Evolutionary conservation across 371 early-diverging fungal species (phyloP), one percentile per base, ranked within the genome.

Genomic region (Mucor irregularis): DNA sequence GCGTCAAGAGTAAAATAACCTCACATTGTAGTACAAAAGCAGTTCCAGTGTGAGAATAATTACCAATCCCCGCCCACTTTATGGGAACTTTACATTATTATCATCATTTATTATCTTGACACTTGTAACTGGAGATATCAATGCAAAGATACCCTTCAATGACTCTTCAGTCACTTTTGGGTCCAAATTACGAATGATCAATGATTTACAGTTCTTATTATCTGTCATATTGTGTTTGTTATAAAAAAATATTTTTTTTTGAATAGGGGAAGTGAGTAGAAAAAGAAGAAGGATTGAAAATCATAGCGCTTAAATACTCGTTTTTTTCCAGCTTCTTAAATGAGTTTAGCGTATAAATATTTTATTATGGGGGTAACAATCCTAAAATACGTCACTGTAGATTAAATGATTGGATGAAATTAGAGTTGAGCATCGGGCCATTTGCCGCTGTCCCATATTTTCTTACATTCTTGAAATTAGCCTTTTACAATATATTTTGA

Each of bases 141-240:
- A 24, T 13, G 33, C 38, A 42, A 63, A 53, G 7, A 63, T 53
- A 13, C 37, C 24, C 17, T 49, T 31, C 3, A 63, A 31, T n/a
- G 26, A 30, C n/a, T 63, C 43, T 43, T 43, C 53, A 11, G 63
- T 58, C 1, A 63, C 53, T 28, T 33, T 53, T 16, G 26, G 16
- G 22, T 57, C 53, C 30, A 63, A 44, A n/a, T 63, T 57, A 17
- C 35, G 44, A 13, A 63, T 49, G 16, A 39, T 49, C 5, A 61
- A 26, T 26, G 51, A 61, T 30, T 34, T 61, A 37, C 39, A 24
- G 31, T 47, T 50, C 19, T 29, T 29, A 29, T 25, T 17, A 29
- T 26, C 51, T 49, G 61, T 43, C 55, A 61, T 61, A 22, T 28
- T 54, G 13, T 30, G 38, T 34, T 22, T 22, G 4, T 22, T 21